Percentiles rank a stretch among this genome's conserved stretches.
Evolutionary conservation across 164 flowering plant genomes (phyloP).

Genomic region (Magnolia changhungtana): DNA sequence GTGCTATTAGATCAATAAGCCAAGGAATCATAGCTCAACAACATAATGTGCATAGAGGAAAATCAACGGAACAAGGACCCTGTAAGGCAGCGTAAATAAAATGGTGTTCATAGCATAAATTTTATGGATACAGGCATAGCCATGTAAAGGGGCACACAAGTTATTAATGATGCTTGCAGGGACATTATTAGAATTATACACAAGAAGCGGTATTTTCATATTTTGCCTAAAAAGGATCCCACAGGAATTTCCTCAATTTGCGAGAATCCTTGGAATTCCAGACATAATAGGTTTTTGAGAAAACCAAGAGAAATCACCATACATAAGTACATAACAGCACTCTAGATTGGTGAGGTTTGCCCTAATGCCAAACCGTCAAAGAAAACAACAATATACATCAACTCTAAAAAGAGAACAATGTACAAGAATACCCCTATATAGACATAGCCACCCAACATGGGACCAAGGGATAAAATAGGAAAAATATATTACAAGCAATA

Average conservation of each 20-base stretch:
- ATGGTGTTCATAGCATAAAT: background rate
- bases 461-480: too few relatives aligned
- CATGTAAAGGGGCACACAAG: background rate
- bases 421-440: too few relatives aligned
- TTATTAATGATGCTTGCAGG: background rate
- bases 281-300: background rate
- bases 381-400: too few relatives aligned
- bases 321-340: too few relatives aligned
- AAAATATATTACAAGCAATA: too few relatives aligned
- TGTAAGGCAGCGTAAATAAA: background rate
- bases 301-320: too few relatives aligned
- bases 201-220: background rate
- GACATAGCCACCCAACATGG: too few relatives aligned
- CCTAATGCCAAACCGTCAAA: too few relatives aligned
- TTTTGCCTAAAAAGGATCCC: background rate
- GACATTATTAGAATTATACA: too few relatives aligned
- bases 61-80: background rate
- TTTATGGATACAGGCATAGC: too few relatives aligned
- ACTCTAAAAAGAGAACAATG: too few relatives aligned
- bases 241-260: background rate
- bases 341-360: too few relatives aligned
- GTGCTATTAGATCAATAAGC: background rate
- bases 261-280: background rate
- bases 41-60: background rate
- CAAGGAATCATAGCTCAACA: background rate